Conservation (phyloP, 2,329 filamentous ascomycete species). For the Neurospora sp. region DNA sequence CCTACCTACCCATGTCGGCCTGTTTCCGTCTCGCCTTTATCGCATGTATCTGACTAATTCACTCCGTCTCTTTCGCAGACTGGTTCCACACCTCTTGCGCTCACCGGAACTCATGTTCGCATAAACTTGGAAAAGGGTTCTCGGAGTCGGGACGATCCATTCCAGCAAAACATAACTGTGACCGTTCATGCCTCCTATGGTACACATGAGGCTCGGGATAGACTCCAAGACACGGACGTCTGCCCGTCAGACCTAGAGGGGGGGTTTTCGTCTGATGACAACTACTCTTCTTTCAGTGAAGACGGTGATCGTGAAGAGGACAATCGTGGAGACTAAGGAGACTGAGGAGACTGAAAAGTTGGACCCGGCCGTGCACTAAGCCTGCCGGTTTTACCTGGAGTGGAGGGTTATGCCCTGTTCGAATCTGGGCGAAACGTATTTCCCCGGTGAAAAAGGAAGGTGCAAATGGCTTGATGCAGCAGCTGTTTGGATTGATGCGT, state of each 20-base stretch:
- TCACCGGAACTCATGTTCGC: background rate
- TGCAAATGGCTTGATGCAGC: background rate
- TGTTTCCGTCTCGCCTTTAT: background rate
- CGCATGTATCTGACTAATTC: background rate
- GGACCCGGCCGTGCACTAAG: background rate
- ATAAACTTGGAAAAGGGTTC: background rate
- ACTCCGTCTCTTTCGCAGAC: background rate
- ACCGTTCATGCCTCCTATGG: background rate
- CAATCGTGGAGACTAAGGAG: background rate
- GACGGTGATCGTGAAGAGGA: background rate
- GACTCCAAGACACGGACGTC: background rate
- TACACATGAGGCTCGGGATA: background rate
- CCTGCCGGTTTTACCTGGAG: background rate
- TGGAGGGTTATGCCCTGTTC: background rate
- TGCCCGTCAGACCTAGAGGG: background rate
- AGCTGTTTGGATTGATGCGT: background rate
- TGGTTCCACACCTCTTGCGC: background rate
- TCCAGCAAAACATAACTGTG: background rate
- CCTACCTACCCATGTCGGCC: background rate
- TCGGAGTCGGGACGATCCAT: background rate
- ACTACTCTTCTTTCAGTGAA: background rate
- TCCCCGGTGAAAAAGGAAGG: background rate
- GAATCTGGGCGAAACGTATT: background rate
- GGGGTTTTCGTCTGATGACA: background rate
- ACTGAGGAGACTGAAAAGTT: accelerated